Conservation (phyloP, 2,329 filamentous ascomycete genomes). For the Aureobasidium namibiae region DNA sequence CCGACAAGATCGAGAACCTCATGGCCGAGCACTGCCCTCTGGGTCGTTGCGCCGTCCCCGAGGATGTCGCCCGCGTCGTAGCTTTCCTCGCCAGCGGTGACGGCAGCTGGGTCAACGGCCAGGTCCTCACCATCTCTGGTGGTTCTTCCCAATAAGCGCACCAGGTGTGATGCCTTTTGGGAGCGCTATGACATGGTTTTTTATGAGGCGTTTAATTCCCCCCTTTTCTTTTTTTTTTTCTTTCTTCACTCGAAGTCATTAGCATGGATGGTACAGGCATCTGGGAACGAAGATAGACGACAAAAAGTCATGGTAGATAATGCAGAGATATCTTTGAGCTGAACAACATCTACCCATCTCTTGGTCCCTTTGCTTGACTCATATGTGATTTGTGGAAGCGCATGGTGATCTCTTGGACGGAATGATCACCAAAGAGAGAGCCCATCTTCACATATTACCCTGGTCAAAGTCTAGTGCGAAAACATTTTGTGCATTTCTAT, state of each 20-base stretch:
- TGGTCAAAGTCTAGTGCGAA: no score
- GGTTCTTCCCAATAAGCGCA: conserved; percentile 30
- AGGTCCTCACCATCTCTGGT: conserved; percentile 36
- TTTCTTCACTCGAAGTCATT: background rate
- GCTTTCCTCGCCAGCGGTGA: conserved; percentile 31
- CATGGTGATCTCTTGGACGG: no score
- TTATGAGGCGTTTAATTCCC: conserved; percentile 9
- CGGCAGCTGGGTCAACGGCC: conserved; percentile 34
- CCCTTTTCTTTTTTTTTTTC: background rate
- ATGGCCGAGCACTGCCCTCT: conserved; percentile 45
- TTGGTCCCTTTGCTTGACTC: background rate
- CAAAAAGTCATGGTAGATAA: conserved; percentile 7
- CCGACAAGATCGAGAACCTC: conserved; percentile 41
- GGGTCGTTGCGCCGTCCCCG: conserved; percentile 40
- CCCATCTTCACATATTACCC: no score
- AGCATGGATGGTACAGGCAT: conserved; percentile 11
- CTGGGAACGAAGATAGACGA: conserved; percentile 1
- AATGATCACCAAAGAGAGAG: no score
- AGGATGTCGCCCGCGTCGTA: conserved; percentile 34
- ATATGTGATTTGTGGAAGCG: no score
- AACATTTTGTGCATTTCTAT: no score
- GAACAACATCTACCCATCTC: background rate
- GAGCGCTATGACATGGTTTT: conserved; percentile 7
- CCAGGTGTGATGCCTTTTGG: background rate
- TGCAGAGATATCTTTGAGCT: background rate